Base-by-base conservation (phyloP, 345 rosid species). In the Clausena lansium region DNA sequence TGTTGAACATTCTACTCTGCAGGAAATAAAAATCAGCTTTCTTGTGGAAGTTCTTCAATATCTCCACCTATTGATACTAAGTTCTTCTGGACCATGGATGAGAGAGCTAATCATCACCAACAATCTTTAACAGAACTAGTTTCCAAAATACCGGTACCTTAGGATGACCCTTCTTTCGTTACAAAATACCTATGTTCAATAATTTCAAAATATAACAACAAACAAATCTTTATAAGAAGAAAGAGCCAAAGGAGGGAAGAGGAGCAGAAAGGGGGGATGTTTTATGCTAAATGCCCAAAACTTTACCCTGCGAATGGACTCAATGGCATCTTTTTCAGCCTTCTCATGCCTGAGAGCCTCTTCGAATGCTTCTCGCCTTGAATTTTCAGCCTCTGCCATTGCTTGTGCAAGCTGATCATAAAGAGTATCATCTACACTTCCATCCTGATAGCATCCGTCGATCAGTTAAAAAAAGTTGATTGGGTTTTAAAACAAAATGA, bases 281-380 rank as follows among this genome's bases (percentile, higher is more conserved):
- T 30, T 54, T 15, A 76, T 5, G 39, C 25, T 60, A 39, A 14
- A 22, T 69, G 50, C 60, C 57, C 17, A 50, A 55, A 75, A 72
- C 8, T 27, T 74, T 83, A 93, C 99, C 97, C 76, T 91, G 78
- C 84, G 90, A 45, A 89, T 84, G 65, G 95, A 89, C 76, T 88
- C 97, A 73, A 89, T 74, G 71, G 90, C 91, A 41, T 83, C 91
- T 61, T 80, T 90, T 81, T 96, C 97, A 65, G 95, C 91, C 86
- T 89, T 88, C 71, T 81, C 85, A 73, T 90, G 90, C 85, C 86
- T 85, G 54, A 76, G 38, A 76, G 87, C 90, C 88, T 90, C 98
- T 76, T 82, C 85, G 78, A 81, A 73, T 71, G 93, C 95, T 78
- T 86, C 94, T 78, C 61, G 81, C 82, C 84, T 89, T 71, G 88